phyloP scores from a whole-genome alignment of 768 basidiomycete species.

The Mycena kentingensis region DNA sequence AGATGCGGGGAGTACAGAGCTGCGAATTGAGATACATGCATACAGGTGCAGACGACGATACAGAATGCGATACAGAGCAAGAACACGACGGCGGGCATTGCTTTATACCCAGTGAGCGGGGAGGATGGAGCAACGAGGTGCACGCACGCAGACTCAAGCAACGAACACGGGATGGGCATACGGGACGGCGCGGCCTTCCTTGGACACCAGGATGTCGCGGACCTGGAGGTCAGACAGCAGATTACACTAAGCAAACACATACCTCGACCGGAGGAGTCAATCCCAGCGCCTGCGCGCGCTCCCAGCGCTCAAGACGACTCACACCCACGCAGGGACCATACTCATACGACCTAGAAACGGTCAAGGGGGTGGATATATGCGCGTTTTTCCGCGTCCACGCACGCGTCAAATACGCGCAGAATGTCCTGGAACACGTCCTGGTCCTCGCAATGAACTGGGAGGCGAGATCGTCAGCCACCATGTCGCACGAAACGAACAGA shows the following conservation, averaged over 20 bases:
- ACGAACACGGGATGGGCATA: constrained; percentile 69
- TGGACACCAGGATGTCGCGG: constrained; percentile 72
- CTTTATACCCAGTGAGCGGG: no score
- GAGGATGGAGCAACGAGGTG: no score
- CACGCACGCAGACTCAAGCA: constrained; percentile 37
- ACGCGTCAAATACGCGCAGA: constrained; percentile 81
- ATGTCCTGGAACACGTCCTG: constrained; percentile 70
- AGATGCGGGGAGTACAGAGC: no score
- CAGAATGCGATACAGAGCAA: no score
- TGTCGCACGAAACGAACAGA: not conserved
- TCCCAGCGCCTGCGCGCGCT: constrained; percentile 77
- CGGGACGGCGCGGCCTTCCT: constrained; percentile 58
- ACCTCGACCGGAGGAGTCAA: constrained; percentile 82
- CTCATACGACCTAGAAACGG: constrained; percentile 58
- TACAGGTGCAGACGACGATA: no score
- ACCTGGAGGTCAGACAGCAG: constrained; percentile 48
- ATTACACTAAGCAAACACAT: constrained; percentile 24
- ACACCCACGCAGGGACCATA: constrained; percentile 82
- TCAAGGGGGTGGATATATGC: constrained; percentile 10
- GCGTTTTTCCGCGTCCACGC: not conserved
- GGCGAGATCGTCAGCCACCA: not conserved
- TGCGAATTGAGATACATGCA: no score
- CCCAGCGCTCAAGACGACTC: constrained; percentile 85
- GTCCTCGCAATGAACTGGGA: constrained; percentile 66
- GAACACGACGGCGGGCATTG: no score